Percentiles rank a stretch among this genome's conserved stretches.
Conservation (phyloP, 768 basidiomycete genomes). For the Trametes sanguinea region DNA sequence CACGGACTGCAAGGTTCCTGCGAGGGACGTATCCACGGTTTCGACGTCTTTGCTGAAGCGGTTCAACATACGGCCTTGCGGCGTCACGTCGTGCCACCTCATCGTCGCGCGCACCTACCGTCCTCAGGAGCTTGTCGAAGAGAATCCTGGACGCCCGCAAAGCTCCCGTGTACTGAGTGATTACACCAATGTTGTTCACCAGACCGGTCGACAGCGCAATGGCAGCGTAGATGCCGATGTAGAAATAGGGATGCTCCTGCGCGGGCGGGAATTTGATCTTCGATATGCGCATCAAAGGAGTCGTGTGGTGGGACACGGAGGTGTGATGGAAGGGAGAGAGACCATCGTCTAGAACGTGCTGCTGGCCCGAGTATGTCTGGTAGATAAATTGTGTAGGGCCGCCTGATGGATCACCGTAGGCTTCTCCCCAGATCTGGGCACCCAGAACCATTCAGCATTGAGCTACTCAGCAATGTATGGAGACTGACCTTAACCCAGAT, state of each 20-base stretch:
- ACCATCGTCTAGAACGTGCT: conserved; percentile 27
- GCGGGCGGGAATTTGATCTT: conserved; percentile 45
- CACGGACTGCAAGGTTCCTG: conserved; percentile 69
- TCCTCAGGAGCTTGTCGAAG: conserved; percentile 57
- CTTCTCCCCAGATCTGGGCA: conserved; percentile 66
- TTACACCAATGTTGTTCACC: conserved; percentile 46
- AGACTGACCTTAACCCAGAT: conserved; percentile 69
- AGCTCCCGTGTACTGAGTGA: conserved; percentile 64
- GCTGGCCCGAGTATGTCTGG: conserved; percentile 27
- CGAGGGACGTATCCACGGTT: conserved; percentile 77
- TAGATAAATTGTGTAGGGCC: neutral
- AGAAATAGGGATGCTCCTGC: conserved; percentile 66
- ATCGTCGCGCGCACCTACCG: conserved; percentile 82
- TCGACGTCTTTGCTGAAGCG: conserved; percentile 87
- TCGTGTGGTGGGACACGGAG: conserved; percentile 17
- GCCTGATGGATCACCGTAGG: conserved; percentile 41
- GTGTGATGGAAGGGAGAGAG: conserved; percentile 29
- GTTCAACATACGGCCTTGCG: conserved; percentile 85
- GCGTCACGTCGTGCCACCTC: conserved; percentile 83
- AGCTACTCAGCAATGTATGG: too few species aligned
- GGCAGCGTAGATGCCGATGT: conserved; percentile 64
- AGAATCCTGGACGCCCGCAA: conserved; percentile 39
- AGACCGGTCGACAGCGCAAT: conserved; percentile 56
- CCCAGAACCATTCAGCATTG: neutral
- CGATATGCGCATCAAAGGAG: neutral